Evolutionary conservation across 495 filamentous ascomycete genomes (phyloP).

Genomic region (Oleoguttula mirabilis): DNA sequence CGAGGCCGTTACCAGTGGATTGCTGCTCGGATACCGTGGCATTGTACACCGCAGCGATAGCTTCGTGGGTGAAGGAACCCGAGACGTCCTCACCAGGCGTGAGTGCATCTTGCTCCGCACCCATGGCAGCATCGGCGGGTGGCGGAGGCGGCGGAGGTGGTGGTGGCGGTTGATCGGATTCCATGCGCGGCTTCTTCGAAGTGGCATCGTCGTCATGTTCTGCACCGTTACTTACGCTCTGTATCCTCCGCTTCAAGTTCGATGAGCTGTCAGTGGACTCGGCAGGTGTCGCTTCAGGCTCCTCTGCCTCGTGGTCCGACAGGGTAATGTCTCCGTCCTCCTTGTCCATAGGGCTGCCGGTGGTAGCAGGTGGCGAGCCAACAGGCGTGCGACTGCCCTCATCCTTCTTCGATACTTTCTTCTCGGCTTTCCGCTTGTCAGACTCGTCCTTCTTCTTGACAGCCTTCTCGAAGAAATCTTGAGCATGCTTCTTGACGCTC

Average conservation of each 20-base stretch:
- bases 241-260: constrained; percentile 54
- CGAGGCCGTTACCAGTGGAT: background rate
- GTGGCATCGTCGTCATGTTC: constrained; percentile 22
- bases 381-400: constrained; percentile 25
- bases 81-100: constrained; percentile 13
- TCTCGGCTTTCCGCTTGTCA: constrained; percentile 52
- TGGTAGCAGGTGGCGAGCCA: constrained; percentile 14
- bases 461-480: constrained; percentile 75
- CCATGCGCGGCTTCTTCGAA: constrained; percentile 22
- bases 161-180: constrained; percentile 30
- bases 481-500: constrained; percentile 69
- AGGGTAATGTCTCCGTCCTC: constrained; percentile 19
- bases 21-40: constrained; percentile 1
- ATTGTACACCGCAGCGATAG: constrained; percentile 6
- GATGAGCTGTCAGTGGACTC: constrained; percentile 19
- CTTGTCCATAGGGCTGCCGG: constrained; percentile 15
- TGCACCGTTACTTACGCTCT: constrained; percentile 23
- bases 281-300: constrained; percentile 31
- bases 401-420: constrained; percentile 30
- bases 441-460: constrained; percentile 58
- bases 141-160: constrained; percentile 36
- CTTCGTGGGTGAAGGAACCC: constrained; percentile 14
- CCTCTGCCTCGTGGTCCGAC: constrained; percentile 31
- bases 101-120: constrained; percentile 8
- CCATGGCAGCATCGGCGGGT: constrained; percentile 22